Evolutionary conservation across 768 basidiomycete genomes (phyloP).

Genomic region (Podaxis pistillaris): DNA sequence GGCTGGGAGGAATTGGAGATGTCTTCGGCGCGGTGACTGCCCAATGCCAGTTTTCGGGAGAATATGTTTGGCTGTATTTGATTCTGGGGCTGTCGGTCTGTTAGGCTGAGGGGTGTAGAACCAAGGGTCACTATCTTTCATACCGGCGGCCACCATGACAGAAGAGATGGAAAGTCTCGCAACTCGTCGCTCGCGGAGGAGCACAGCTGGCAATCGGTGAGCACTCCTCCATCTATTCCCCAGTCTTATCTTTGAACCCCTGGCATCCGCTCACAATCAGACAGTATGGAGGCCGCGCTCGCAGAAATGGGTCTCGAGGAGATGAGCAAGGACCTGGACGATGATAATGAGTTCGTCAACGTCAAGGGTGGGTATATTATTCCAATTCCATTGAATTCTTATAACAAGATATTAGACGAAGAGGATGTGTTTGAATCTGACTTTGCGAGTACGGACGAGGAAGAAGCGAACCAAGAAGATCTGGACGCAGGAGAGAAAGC

Average conservation of each 20-base stretch:
- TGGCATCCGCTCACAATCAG: constrained; percentile 13
- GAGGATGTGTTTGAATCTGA: constrained; percentile 82
- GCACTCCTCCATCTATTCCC: constrained; percentile 14
- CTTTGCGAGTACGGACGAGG: constrained; percentile 84
- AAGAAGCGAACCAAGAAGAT: constrained; percentile 51
- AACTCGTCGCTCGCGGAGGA: constrained; percentile 60
- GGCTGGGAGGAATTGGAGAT: neutral
- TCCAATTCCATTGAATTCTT: constrained; percentile 15
- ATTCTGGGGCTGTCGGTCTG: neutral
- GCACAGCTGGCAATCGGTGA: constrained; percentile 79
- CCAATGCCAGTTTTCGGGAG: neutral
- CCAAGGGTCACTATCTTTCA: neutral
- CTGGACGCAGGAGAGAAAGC: constrained; percentile 52
- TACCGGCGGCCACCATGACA: neutral
- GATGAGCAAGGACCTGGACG: constrained; percentile 57
- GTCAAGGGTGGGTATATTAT: constrained; percentile 50
- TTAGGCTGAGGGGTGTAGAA: neutral
- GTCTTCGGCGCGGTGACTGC: neutral
- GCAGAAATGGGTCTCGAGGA: constrained; percentile 68
- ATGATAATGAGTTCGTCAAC: constrained; percentile 70
- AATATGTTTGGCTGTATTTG: constrained; percentile 15
- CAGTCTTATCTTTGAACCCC: neutral
- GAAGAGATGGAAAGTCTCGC: constrained; percentile 40
- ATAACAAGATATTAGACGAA: constrained; percentile 51
- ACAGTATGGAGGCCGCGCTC: constrained; percentile 75